phyloP scores from a whole-genome alignment of 192 early-diverging fungal genomes.

The Hyaloraphidium curvatum region DNA sequence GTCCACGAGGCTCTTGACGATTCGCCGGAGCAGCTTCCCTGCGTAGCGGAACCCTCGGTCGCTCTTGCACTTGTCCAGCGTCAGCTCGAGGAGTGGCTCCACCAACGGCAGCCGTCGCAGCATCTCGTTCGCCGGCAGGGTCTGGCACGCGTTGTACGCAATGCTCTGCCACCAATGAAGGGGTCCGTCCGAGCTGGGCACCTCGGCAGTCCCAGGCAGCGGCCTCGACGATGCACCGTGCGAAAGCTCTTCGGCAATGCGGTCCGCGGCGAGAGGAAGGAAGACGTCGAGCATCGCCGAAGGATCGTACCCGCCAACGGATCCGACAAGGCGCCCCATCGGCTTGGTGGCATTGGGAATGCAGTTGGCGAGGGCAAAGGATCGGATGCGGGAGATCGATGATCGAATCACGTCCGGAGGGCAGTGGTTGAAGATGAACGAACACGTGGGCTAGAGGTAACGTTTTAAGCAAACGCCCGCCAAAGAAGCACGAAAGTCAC shows the following conservation, averaged over 20 bases:
- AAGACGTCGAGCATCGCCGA: too few relatives aligned
- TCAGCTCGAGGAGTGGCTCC: constrained; percentile 20
- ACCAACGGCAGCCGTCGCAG: constrained; percentile 30
- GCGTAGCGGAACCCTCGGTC: constrained; percentile 51
- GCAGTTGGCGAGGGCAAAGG: constrained; percentile 31
- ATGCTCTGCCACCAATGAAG: constrained; percentile 64
- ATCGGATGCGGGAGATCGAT: constrained; percentile 31
- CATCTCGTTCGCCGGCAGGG: constrained; percentile 23
- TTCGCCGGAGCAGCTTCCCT: constrained; percentile 30
- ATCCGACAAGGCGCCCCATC: too few relatives aligned
- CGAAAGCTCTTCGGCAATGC: too few relatives aligned
- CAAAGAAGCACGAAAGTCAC: neutral
- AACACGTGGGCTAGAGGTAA: constrained; percentile 31
- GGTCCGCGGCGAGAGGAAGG: too few relatives aligned
- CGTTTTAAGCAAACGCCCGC: neutral
- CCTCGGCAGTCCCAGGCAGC: too few relatives aligned
- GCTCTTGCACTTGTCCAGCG: constrained; percentile 31
- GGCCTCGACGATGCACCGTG: too few relatives aligned
- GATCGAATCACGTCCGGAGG: constrained; percentile 39
- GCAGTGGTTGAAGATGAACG: constrained; percentile 43
- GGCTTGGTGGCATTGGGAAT: constrained; percentile 49
- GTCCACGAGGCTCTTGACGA: constrained; percentile 22
- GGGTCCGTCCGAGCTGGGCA: constrained; percentile 32
- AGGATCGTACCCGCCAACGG: too few relatives aligned
- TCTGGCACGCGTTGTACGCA: constrained; percentile 25